These are phyloP conservation scores for Neostapfia colusana DNA, from an alignment of 176 grass and related monocot genomes.

Conservation along the genomic window DNA sequence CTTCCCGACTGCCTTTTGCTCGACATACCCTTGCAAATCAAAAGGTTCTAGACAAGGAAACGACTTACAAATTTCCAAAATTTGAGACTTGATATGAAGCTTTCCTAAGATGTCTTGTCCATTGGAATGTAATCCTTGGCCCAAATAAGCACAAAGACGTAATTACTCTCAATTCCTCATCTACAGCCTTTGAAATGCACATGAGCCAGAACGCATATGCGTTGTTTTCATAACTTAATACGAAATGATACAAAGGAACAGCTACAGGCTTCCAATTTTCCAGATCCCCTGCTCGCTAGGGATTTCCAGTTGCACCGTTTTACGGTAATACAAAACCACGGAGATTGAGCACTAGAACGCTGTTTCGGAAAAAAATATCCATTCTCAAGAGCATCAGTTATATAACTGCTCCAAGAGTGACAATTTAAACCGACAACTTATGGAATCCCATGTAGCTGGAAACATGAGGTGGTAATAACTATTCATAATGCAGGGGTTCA, in stretches of 20 bases:
- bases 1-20: not conserved
- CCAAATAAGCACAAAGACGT: not conserved
- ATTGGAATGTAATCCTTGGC: not conserved
- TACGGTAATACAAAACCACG: not conserved
- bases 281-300: not conserved
- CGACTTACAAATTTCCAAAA: not conserved
- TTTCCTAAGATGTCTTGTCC: not conserved
- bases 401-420: constrained; percentile 14
- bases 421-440: not conserved
- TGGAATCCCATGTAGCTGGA: constrained; percentile 6
- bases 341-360: not conserved
- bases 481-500: not conserved
- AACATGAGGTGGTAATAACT: constrained; percentile 13
- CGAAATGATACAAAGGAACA: not conserved
- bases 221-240: not conserved
- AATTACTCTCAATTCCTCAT: no score
- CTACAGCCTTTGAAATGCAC: no score
- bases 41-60: not conserved
- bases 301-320: not conserved
- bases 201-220: not conserved
- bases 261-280: not conserved
- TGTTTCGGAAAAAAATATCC: not conserved
- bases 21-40: not conserved
- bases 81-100: not conserved
- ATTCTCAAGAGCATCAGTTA: not conserved